Evolutionary conservation across 768 basidiomycete genomes (phyloP).

Genomic region (Hypholoma sublateritium): DNA sequence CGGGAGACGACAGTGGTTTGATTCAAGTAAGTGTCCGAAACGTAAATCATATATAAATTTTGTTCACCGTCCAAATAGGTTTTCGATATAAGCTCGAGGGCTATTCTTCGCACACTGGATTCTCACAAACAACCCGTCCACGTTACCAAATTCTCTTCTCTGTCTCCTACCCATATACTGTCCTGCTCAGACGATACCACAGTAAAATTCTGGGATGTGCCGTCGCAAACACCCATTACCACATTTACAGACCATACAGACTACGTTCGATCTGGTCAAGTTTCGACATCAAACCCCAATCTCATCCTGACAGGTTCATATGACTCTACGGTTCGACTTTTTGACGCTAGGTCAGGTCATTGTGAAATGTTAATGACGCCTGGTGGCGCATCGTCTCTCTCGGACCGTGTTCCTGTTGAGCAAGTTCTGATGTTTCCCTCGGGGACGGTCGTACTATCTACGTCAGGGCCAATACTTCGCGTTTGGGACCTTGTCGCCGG

Average conservation of each 20-base stretch:
- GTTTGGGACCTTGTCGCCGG: slow-evolving; percentile 96
- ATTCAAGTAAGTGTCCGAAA: slow-evolving; percentile 55
- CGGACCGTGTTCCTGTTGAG: slow-evolving; percentile 71
- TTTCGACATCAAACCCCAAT: slow-evolving; percentile 80
- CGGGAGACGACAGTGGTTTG: slow-evolving; percentile 91
- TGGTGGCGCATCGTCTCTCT: slow-evolving; percentile 26
- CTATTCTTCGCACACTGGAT: slow-evolving; percentile 89
- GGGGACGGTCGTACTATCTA: slow-evolving; percentile 80
- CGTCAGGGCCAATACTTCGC: slow-evolving; percentile 89
- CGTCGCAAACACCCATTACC: slow-evolving; percentile 75
- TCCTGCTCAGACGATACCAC: slow-evolving; percentile 98
- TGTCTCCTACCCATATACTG: slow-evolving; percentile 79
- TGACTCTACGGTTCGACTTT: slow-evolving; percentile 86
- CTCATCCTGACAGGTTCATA: slow-evolving; percentile 93
- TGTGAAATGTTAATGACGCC: slow-evolving; percentile 83
- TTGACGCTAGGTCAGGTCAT: slow-evolving; percentile 80
- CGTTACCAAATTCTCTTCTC: slow-evolving; percentile 86
- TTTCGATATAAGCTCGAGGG: slow-evolving; percentile 92
- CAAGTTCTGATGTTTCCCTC: slow-evolving; percentile 91
- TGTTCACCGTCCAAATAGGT: slow-evolving; percentile 44
- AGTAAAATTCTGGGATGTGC: slow-evolving; percentile 92
- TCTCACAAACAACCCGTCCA: slow-evolving; percentile 97
- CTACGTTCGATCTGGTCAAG: slow-evolving; percentile 92
- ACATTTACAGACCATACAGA: slow-evolving; percentile 90
- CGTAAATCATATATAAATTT: not conserved